Evolutionary conservation across 192 early-diverging fungal genomes (phyloP).

Genomic region (Chytriomyces hyalinus): DNA sequence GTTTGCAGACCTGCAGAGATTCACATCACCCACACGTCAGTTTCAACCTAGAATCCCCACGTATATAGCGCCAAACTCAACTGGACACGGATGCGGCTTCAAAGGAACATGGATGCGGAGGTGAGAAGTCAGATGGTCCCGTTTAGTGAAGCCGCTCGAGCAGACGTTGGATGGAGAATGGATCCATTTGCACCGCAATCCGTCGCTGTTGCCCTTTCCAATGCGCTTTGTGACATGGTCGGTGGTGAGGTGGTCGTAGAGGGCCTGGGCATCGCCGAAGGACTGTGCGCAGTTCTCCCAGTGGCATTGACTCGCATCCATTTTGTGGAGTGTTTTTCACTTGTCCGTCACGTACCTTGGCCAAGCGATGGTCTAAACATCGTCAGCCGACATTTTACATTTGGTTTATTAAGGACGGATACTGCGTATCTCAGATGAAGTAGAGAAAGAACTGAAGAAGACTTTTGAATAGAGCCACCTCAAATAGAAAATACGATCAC

Average conservation of each 20-base stretch:
- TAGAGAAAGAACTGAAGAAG: neutral
- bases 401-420: too few relatives aligned
- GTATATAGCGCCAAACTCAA: too few relatives aligned
- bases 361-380: too few relatives aligned
- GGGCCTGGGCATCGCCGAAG: constrained; percentile 79
- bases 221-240: constrained; percentile 88
- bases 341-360: too few relatives aligned
- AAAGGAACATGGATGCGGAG: constrained; percentile 89
- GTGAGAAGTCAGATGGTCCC: constrained; percentile 96
- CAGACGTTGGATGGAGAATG: constrained; percentile 56
- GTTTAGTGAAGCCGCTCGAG: constrained; percentile 70
- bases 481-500: constrained; percentile 51
- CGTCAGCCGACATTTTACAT: too few relatives aligned
- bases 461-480: neutral
- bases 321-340: too few relatives aligned
- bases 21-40: too few relatives aligned
- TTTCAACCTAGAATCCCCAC: too few relatives aligned
- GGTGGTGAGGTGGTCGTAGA: constrained; percentile 85
- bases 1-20: constrained; percentile 64
- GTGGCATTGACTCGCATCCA: constrained; percentile 4
- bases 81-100: constrained; percentile 69
- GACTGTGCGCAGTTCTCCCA: constrained; percentile 30
- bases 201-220: constrained; percentile 73
- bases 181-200: constrained; percentile 85
- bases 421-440: too few relatives aligned